These are phyloP conservation scores for Carex kokanica DNA, from an alignment of 176 grass and related monocot genomes.

Conservation along the genomic window DNA sequence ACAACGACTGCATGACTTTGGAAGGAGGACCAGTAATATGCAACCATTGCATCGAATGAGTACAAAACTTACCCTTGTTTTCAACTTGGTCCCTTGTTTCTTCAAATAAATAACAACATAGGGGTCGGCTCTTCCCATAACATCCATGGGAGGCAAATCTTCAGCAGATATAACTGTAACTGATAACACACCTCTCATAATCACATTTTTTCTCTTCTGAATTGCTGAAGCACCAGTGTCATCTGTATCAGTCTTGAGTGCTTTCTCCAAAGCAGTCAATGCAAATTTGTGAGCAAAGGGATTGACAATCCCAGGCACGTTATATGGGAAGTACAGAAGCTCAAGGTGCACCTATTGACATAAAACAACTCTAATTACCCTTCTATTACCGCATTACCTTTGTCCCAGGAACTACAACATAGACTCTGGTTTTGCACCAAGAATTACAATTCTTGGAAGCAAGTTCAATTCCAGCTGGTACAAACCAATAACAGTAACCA, in stretches of 20 bases:
- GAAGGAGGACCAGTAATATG: neutral
- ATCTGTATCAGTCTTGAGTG: slow-evolving; percentile 68
- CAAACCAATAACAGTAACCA: neutral
- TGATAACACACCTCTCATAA: slow-evolving; percentile 86
- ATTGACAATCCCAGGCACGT: slow-evolving; percentile 60
- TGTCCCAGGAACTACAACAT: neutral
- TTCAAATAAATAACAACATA: slow-evolving; percentile 85
- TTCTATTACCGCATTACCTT: neutral
- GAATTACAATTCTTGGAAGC: neutral
- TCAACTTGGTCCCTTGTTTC: slow-evolving; percentile 83
- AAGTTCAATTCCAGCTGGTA: neutral
- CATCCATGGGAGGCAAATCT: slow-evolving; percentile 91
- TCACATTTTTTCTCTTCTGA: slow-evolving; percentile 84
- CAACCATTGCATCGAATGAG: neutral
- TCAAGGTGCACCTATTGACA: slow-evolving; percentile 77
- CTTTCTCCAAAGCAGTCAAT: slow-evolving; percentile 90
- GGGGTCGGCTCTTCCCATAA: slow-evolving; percentile 91
- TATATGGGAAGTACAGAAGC: slow-evolving; percentile 84
- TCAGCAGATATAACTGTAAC: slow-evolving; percentile 88
- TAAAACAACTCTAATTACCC: neutral
- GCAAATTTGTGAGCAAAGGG: slow-evolving; percentile 70
- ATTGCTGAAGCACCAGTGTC: slow-evolving; percentile 45
- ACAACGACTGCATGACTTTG: neutral
- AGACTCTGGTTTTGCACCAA: neutral
- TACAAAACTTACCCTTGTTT: slow-evolving; percentile 70